Evolutionary conservation across 805 yeast genomes (phyloP).

Genomic region (Candida yuanshanica): DNA sequence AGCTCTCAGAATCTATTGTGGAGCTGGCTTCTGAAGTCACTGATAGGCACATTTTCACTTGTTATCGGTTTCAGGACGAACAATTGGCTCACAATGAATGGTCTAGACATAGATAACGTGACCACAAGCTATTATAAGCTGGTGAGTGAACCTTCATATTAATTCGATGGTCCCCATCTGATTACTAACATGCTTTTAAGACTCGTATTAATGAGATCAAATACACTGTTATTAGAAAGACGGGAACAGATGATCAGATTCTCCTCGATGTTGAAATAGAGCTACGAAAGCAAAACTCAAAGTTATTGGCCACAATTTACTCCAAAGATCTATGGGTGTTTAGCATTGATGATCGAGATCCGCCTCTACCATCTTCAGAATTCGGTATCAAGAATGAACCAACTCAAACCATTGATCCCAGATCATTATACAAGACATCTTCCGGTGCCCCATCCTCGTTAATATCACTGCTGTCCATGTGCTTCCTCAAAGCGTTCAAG

Average conservation of each 20-base stretch:
- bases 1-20: not conserved
- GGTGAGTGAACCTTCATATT: slow-evolving; percentile 10
- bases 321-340: slow-evolving; percentile 41
- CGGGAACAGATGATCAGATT: slow-evolving; percentile 31
- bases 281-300: slow-evolving; percentile 29
- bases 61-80: too few species aligned
- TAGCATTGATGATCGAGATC: slow-evolving; percentile 30
- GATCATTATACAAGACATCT: slow-evolving; percentile 9
- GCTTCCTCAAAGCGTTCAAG: slow-evolving; percentile 45
- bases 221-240: slow-evolving; percentile 12
- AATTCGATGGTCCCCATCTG: not conserved
- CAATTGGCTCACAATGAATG: slow-evolving; percentile 1
- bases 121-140: slow-evolving; percentile 19
- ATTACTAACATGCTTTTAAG: not conserved
- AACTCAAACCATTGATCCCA: slow-evolving; percentile 15
- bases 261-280: slow-evolving; percentile 36
- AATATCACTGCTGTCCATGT: slow-evolving; percentile 31
- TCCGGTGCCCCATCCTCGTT: slow-evolving; percentile 27
- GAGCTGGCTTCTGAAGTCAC: not conserved
- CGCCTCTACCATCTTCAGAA: slow-evolving; percentile 27
- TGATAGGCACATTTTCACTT: not conserved
- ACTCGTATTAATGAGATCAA: slow-evolving; percentile 14
- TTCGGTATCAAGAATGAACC: slow-evolving; percentile 14
- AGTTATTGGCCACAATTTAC: slow-evolving; percentile 31
- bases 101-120: slow-evolving; percentile 13